Conservation (phyloP, 345 rosid genomes). For the Lenwebbia sp. region DNA sequence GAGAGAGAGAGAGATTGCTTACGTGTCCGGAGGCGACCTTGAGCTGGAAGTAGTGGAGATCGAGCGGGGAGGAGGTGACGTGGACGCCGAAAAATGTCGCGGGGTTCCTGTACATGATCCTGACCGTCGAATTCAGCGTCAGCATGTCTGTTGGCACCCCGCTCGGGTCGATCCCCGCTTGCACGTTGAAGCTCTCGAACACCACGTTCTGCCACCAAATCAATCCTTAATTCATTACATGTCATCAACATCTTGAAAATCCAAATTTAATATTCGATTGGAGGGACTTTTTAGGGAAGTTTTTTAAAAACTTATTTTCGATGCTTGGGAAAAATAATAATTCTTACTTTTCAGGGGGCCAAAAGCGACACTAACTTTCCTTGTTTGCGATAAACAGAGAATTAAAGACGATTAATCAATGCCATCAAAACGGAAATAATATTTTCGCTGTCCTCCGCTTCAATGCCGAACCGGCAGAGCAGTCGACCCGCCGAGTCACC, state of each 20-base stretch:
- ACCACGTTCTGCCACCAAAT: conserved; percentile 48
- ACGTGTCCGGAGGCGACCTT: conserved; percentile 78
- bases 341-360: not conserved
- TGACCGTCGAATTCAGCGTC: conserved; percentile 82
- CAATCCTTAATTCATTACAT: not conserved
- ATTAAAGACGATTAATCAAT: not conserved
- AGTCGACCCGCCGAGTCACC: not conserved
- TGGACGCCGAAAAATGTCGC: conserved; percentile 87
- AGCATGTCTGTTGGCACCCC: conserved; percentile 97
- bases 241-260: too few relatives aligned
- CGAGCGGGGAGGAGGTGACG: conserved; percentile 69
- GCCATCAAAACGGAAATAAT: not conserved
- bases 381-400: not conserved
- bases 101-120: conserved; percentile 68
- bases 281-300: not conserved
- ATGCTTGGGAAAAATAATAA: not conserved
- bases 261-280: too few relatives aligned
- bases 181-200: conserved; percentile 70
- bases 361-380: not conserved
- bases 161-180: conserved; percentile 74
- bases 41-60: conserved; percentile 71
- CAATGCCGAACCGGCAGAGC: not conserved
- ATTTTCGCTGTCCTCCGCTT: not conserved
- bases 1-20: not conserved
- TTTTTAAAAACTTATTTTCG: not conserved